Evolutionary conservation across 805 yeast species (phyloP), one percentile per base, ranked within the genome.

Genomic region (Ogataea minuta): DNA sequence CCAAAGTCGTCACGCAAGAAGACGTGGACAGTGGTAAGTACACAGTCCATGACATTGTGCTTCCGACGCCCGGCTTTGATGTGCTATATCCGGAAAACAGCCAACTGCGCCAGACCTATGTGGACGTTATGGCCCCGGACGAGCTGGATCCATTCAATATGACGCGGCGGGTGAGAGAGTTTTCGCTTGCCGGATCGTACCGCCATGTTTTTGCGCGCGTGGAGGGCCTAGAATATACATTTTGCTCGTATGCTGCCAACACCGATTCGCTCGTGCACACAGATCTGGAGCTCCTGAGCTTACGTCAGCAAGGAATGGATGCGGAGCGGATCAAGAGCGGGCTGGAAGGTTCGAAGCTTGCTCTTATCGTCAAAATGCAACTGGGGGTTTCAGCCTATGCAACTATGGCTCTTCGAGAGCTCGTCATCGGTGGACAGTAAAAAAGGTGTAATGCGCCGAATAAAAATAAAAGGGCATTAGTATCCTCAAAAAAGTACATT

Each of bases 51-150:
- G 98, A 93, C 61, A 72, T 93, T 20, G 95, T 95, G 3, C 68
- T 93, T 39, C 98, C 99, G n/a, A 77, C 95, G 0, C 99, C 99
- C 2, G 99, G 99, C 0, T 89, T 79, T 59, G 97, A 89, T 57
- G 77, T 93, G n/a, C 57, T 71, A 10, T 93, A 93, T 56, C 99
- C 99, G 6, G 66, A 72, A 9, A 84, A 87, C 54, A 71, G 70
- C 37, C 61, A 71, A 28, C 65, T 87, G 32, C 70, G 68, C 51
- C 70, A 78, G 28, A 75, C 77, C 1, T 90, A 90, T 57, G 74
- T 76, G 29, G 78, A 75, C 3, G 68, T 77, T 7, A 93, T 93
- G 98, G 73, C 71, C 2, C 67, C 72, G 37, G 98, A 93, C 57
- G 84, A 80, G 0, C 73, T 93, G 52, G 88, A 89, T 62, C 96